These are phyloP conservation scores for Colletotrichum spaethianum DNA, from an alignment of 2,329 filamentous ascomycete genomes.

Conservation along the genomic window DNA sequence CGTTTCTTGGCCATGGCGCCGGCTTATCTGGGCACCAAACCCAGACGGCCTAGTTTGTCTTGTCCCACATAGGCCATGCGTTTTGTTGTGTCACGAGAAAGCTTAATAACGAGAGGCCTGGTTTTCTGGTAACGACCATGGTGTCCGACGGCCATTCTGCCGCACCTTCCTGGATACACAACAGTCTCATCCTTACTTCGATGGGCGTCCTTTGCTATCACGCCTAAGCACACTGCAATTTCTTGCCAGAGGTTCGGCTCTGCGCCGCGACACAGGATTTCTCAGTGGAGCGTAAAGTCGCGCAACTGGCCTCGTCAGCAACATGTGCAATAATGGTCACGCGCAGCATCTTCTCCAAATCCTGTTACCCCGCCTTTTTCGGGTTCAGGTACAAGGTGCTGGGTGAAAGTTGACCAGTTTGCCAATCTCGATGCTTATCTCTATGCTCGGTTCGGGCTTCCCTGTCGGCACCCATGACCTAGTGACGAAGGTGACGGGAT, in stretches of 20 bases:
- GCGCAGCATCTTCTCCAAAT: slow-evolving; percentile 11
- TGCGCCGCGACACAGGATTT: slow-evolving; percentile 19
- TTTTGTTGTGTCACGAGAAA: slow-evolving; percentile 37
- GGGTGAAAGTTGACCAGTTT: not conserved
- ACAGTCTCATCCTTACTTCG: not conserved
- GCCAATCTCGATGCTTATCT: slow-evolving; percentile 18
- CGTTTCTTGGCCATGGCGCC: slow-evolving; percentile 34
- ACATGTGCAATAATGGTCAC: slow-evolving; percentile 21
- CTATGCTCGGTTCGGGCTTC: not conserved
- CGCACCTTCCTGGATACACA: not conserved
- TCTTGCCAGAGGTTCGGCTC: slow-evolving; percentile 29
- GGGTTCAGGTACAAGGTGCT: slow-evolving; percentile 11
- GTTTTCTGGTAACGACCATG: not conserved
- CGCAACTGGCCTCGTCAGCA: slow-evolving; percentile 10
- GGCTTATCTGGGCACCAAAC: slow-evolving; percentile 23
- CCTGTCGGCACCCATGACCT: not conserved
- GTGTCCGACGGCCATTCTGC: slow-evolving; percentile 2
- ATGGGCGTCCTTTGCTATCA: not conserved
- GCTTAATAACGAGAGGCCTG: slow-evolving; percentile 20
- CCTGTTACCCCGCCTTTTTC: slow-evolving; percentile 18
- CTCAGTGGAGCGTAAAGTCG: slow-evolving; percentile 4
- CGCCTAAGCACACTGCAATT: not conserved
- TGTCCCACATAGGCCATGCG: slow-evolving; percentile 28
- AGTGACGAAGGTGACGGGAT: slow-evolving; percentile 16
- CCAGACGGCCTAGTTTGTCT: slow-evolving; percentile 5